Evolutionary conservation across 208 protist species (phyloP).

Genomic region (Angomonas desouzai): DNA sequence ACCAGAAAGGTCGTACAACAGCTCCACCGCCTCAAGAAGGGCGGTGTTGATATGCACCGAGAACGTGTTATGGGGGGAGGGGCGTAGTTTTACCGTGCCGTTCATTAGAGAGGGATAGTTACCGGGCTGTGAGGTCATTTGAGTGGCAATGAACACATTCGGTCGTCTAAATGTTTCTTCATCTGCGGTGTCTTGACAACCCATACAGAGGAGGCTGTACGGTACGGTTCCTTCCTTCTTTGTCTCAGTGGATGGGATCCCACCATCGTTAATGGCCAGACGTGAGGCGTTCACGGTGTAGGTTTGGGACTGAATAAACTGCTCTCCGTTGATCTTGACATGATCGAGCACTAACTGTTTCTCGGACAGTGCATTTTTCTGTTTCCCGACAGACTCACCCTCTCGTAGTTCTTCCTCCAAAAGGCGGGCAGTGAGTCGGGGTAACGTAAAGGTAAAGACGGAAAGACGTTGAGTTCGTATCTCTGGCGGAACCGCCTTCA

Average conservation of each 20-base stretch:
- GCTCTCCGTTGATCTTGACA: neutral
- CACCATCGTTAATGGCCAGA: neutral
- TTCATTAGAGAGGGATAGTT: constrained; percentile 17
- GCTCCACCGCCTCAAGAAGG: constrained; percentile 22
- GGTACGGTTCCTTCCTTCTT: neutral
- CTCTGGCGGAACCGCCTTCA: constrained; percentile 12
- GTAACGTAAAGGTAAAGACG: neutral
- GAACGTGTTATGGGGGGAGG: neutral
- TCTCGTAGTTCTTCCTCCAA: constrained; percentile 1
- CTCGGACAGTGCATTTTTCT: neutral
- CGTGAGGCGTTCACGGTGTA: constrained; percentile 3
- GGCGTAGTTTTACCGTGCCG: constrained; percentile 14
- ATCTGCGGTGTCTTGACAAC: neutral
- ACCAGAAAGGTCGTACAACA: constrained; percentile 35
- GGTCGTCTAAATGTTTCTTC: neutral
- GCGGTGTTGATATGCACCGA: constrained; percentile 22
- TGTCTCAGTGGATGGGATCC: neutral
- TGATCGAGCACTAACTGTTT: neutral
- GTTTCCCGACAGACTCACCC: neutral
- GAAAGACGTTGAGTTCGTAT: constrained; percentile 8
- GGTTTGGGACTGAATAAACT: constrained; percentile 10
- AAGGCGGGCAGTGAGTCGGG: neutral
- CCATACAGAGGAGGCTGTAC: neutral
- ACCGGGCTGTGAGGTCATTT: constrained; percentile 1
- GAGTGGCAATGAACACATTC: neutral